Percentiles rank a stretch among this genome's conserved stretches.
phyloP scores from a whole-genome alignment of 768 basidiomycete genomes.

The Tulasnella sp. region DNA sequence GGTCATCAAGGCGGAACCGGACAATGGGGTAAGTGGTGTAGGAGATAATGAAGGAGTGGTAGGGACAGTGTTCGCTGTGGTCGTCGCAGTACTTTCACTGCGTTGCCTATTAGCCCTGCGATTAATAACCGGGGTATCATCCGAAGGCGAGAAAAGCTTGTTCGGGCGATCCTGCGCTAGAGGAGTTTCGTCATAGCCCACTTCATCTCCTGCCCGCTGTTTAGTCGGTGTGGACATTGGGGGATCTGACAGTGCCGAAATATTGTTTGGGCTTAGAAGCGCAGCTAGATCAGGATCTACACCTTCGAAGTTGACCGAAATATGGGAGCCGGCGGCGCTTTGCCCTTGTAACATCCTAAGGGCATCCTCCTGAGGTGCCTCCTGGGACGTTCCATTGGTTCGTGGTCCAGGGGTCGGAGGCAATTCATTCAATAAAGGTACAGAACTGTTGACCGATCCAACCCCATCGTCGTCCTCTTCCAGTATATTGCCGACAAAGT shows the following conservation, averaged over 20 bases:
- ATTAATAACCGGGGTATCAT: too few relatives aligned
- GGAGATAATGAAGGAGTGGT: not conserved
- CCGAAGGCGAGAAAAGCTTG: too few relatives aligned
- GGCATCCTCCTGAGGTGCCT: too few relatives aligned
- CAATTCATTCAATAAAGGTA: too few relatives aligned
- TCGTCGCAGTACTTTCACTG: not conserved
- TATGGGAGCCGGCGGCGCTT: too few relatives aligned
- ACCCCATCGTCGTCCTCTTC: conserved; percentile 1
- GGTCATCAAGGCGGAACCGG: not conserved
- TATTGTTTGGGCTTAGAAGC: conserved; percentile 8
- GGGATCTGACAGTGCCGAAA: not conserved
- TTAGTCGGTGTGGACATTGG: not conserved
- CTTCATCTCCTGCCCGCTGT: not conserved
- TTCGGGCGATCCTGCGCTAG: not conserved
- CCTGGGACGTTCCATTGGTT: too few relatives aligned
- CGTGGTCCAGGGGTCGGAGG: too few relatives aligned
- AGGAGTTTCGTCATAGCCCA: not conserved
- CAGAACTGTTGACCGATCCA: not conserved
- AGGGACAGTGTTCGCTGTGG: not conserved
- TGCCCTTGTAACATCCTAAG: too few relatives aligned
- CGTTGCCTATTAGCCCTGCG: too few relatives aligned
- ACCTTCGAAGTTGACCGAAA: not conserved
- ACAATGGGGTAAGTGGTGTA: too few relatives aligned
- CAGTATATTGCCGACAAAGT: not conserved
- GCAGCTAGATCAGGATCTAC: conserved; percentile 6